These are phyloP conservation scores for Voacanga thouarsii DNA, from an alignment of 257 asterid species.

Conservation along the genomic window DNA sequence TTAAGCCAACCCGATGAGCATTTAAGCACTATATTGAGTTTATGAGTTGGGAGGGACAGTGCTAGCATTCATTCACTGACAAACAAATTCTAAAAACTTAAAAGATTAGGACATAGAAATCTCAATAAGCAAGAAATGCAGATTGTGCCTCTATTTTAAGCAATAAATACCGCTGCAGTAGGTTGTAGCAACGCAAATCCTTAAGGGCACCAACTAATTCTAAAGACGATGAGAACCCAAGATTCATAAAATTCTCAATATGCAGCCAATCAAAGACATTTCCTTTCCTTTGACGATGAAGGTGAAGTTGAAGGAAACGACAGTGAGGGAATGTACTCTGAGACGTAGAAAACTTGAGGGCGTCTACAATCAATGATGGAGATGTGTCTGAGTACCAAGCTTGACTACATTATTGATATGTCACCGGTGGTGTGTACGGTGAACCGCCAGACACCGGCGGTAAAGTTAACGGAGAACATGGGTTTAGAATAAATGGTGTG, in stretches of 20 bases:
- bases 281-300: too few relatives aligned
- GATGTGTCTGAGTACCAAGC: neutral
- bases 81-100: neutral
- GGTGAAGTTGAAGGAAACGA: neutral
- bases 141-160: neutral
- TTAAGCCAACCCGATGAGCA: conserved; percentile 13
- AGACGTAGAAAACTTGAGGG: neutral
- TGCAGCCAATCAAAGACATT: neutral
- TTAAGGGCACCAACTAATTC: neutral
- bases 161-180: neutral
- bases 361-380: conserved; percentile 1
- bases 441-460: conserved; percentile 10
- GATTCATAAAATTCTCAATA: neutral
- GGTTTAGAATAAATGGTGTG: neutral
- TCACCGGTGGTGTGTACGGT: conserved; percentile 13
- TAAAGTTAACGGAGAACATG: neutral
- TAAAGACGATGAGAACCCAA: conserved; percentile 7
- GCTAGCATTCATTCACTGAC: neutral
- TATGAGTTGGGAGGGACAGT: neutral
- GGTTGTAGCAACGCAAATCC: neutral
- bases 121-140: conserved; percentile 1
- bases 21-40: neutral
- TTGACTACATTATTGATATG: neutral
- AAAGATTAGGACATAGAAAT: neutral
- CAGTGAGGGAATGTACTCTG: neutral